Base-by-base conservation (phyloP, 2,329 filamentous ascomycete genomes). In the Colletotrichum cuscutae region DNA sequence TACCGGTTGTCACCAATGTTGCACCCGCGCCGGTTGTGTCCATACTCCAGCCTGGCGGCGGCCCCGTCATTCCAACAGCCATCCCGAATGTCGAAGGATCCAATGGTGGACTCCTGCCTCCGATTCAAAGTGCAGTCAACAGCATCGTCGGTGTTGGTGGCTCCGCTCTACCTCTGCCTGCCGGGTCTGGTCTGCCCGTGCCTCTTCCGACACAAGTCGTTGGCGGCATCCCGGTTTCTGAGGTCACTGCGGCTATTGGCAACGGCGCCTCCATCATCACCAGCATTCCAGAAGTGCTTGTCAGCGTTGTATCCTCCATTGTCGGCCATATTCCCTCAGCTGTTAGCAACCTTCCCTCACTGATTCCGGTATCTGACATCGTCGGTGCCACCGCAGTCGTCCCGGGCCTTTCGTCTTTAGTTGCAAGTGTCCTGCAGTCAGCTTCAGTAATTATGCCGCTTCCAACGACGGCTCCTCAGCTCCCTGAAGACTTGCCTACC, bases 381-480 rank as follows among this genome's bases (percentile, higher is more conserved):
- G 22, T 26, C 24, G 26, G 22, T 32, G 30, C 22, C 32, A 46
- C 60, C 11, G 60, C 49, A 32, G 68, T 56, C 8, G 24, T 24
- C 13, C 35, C 46, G 5, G 56, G 1, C 12, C 12, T 57, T 24
- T 46, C 11, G 12, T 63, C 26, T 24, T 26, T 2, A 32, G 8
- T 35, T 15, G 63, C 11, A 22, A 8, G 4, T 28, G 37, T 30
- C 2, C 35, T 64, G 6, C 32, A 12, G 15, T 32, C 46, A 7
- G 42, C 32, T 26, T 52, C 70, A 5, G 13, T 49, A 4, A 22
- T 72, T 15, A 24, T 12, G 42, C 11, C 52, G 9, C 4, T 46
- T n/a, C 22, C 56, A 22, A 22, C 42, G 6, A 12, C 32, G 12
- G 66, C 60, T 5, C 66, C 71, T 22, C 71, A 71, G 49, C 32